These are phyloP conservation scores for Nemophila menziesii DNA, from an alignment of 257 asterid species.

Conservation along the genomic window DNA sequence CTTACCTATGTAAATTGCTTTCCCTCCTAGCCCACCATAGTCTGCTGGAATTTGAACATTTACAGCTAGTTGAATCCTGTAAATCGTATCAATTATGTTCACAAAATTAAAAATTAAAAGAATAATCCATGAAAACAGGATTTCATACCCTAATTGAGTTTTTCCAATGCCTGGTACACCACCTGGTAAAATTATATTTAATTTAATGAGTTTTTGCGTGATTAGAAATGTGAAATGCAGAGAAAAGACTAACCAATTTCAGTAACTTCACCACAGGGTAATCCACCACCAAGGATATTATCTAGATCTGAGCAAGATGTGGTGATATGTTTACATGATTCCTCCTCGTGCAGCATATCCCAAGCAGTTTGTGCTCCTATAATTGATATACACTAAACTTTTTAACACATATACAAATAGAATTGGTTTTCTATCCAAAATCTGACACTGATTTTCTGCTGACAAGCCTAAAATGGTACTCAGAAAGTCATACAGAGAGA, in stretches of 20 bases:
- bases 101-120: constrained; percentile 4
- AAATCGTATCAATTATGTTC: constrained; percentile 9
- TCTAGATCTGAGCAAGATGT: constrained; percentile 83
- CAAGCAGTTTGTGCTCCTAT: constrained; percentile 89
- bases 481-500: not conserved
- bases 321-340: constrained; percentile 48
- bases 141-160: constrained; percentile 83
- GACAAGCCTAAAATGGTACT: not conserved
- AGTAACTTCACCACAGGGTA: constrained; percentile 79
- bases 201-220: not conserved
- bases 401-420: not conserved
- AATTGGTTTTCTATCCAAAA: not conserved
- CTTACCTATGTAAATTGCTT: constrained; percentile 83
- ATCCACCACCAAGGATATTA: constrained; percentile 82
- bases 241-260: constrained; percentile 61
- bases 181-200: constrained; percentile 26
- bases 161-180: constrained; percentile 98
- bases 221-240: not conserved
- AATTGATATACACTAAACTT: constrained; percentile 1
- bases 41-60: constrained; percentile 83
- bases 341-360: constrained; percentile 89
- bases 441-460: not conserved
- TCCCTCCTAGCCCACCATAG: constrained; percentile 86
- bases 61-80: constrained; percentile 85
- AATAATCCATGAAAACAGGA: constrained; percentile 10